Evolutionary conservation across 2,329 filamentous ascomycete species (phyloP).

Genomic region (Didymella pinodella): DNA sequence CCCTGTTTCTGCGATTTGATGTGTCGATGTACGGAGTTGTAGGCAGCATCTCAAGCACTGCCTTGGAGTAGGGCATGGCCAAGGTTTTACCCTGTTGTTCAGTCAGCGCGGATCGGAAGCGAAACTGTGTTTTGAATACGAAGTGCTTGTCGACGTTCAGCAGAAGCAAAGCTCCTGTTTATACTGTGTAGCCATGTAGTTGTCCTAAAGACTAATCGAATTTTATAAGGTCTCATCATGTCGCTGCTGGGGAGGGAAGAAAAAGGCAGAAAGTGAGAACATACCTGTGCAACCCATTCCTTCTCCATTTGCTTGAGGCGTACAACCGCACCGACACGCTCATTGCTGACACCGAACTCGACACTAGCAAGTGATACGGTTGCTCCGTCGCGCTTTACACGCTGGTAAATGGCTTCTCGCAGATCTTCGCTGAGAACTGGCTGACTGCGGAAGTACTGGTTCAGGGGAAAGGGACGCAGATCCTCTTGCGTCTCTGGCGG

Average conservation of each 20-base stretch:
- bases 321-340: slow-evolving; percentile 84
- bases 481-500: slow-evolving; percentile 46
- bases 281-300: slow-evolving; percentile 77
- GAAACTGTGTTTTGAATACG: neutral
- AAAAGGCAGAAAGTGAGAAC: slow-evolving; percentile 46
- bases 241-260: slow-evolving; percentile 19
- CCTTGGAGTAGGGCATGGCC: slow-evolving; percentile 77
- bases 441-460: slow-evolving; percentile 73
- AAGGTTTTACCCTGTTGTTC: slow-evolving; percentile 73
- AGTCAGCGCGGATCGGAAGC: slow-evolving; percentile 27
- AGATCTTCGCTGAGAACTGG: slow-evolving; percentile 76
- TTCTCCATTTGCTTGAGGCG: slow-evolving; percentile 87
- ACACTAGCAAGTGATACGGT: slow-evolving; percentile 80
- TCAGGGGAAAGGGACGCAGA: slow-evolving; percentile 73
- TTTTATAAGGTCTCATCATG: slow-evolving; percentile 75
- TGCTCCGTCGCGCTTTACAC: slow-evolving; percentile 67
- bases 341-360: slow-evolving; percentile 79
- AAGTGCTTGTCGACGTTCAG: slow-evolving; percentile 60
- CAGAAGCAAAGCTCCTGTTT: slow-evolving; percentile 69
- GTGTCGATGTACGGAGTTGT: slow-evolving; percentile 58
- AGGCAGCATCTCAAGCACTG: slow-evolving; percentile 82
- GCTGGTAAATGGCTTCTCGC: slow-evolving; percentile 75
- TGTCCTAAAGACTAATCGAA: slow-evolving; percentile 99
- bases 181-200: slow-evolving; percentile 82
- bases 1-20: slow-evolving; percentile 34